Evolutionary conservation across 2,329 filamentous ascomycete species (phyloP).

Genomic region (Rhynchosporium graminicola): DNA sequence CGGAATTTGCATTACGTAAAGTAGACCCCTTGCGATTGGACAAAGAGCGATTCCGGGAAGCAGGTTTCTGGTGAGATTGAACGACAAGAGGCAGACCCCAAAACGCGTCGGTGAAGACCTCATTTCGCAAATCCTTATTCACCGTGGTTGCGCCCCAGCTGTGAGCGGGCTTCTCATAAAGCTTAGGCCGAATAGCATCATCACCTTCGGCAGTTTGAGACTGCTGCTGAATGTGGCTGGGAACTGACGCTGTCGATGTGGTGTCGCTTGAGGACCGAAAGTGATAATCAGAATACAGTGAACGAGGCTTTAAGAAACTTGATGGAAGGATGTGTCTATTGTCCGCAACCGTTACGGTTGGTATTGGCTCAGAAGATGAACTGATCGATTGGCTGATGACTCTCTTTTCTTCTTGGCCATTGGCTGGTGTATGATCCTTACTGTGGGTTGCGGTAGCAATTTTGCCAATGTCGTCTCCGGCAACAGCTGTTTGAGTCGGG

Average conservation of each 20-base stretch:
- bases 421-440: constrained; percentile 15
- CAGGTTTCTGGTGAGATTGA: constrained; percentile 71
- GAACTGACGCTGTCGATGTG: constrained; percentile 41
- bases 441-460: neutral
- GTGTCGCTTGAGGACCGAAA: constrained; percentile 32
- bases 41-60: constrained; percentile 63
- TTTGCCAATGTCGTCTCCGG: constrained; percentile 22
- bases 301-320: constrained; percentile 68
- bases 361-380: constrained; percentile 64
- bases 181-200: constrained; percentile 41
- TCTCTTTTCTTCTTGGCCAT: constrained; percentile 41
- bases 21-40: constrained; percentile 51
- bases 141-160: constrained; percentile 92
- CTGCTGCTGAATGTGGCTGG: constrained; percentile 27
- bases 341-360: constrained; percentile 90
- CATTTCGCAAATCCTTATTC: constrained; percentile 83
- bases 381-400: constrained; percentile 76
- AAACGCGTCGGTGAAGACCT: constrained; percentile 91
- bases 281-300: constrained; percentile 43
- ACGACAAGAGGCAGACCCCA: constrained; percentile 79
- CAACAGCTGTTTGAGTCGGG: constrained; percentile 32
- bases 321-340: constrained; percentile 92
- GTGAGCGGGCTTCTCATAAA: constrained; percentile 60
- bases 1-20: constrained; percentile 38
- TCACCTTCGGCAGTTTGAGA: constrained; percentile 5